Conservation (phyloP, 345 rosid genomes). For the Streptanthus diversifolius region DNA sequence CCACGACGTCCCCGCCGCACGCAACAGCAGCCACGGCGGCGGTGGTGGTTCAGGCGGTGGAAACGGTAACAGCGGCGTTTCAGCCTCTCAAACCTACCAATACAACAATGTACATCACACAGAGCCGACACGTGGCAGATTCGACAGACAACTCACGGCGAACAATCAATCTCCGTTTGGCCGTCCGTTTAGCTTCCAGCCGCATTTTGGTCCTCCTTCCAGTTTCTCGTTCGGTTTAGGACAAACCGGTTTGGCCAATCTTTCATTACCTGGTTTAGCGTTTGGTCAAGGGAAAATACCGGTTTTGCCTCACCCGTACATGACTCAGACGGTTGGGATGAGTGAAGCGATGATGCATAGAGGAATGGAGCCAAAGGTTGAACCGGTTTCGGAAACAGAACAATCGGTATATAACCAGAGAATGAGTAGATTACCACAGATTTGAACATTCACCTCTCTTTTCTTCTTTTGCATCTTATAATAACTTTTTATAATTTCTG, state of each 20-base stretch:
- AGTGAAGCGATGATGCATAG: conserved; percentile 60
- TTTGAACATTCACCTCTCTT: not conserved
- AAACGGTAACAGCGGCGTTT: conserved; percentile 29
- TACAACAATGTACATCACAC: conserved; percentile 40
- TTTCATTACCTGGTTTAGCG: conserved; percentile 66
- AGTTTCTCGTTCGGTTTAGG: conserved; percentile 68
- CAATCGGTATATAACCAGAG: conserved; percentile 65
- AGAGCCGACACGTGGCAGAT: conserved; percentile 63
- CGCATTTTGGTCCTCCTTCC: conserved; percentile 48
- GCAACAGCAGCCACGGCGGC: conserved; percentile 60
- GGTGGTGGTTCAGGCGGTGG: conserved; percentile 17
- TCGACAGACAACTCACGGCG: conserved; percentile 47
- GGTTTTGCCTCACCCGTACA: conserved; percentile 51
- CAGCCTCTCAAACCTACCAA: conserved; percentile 42
- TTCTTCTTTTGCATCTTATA: conserved; percentile 7
- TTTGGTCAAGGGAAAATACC: conserved; percentile 63
- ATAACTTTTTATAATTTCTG: not conserved
- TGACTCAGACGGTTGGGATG: conserved; percentile 59
- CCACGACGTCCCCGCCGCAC: conserved; percentile 94
- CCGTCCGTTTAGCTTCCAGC: conserved; percentile 68
- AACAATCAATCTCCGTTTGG: conserved; percentile 42
- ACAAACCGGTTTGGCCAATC: conserved; percentile 54
- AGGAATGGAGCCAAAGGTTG: conserved; percentile 68
- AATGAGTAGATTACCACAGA: conserved; percentile 77
- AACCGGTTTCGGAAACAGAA: conserved; percentile 61